These are phyloP conservation scores for Fusarium neocosmosporiellum DNA, from an alignment of 2,329 filamentous ascomycete species.

Conservation along the genomic window DNA sequence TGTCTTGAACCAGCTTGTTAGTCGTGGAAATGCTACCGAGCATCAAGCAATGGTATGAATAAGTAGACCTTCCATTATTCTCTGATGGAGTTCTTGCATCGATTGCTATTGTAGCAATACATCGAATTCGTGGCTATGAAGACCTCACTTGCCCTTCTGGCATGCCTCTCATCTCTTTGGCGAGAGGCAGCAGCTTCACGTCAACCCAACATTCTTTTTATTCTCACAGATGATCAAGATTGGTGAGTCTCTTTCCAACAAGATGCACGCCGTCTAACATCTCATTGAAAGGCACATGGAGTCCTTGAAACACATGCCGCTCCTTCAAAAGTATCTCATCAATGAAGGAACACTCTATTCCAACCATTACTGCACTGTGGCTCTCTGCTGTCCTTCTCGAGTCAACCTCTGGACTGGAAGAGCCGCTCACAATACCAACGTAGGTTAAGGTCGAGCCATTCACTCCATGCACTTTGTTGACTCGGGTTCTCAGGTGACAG, in stretches of 20 bases:
- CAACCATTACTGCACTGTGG: not conserved
- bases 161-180: not conserved
- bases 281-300: not conserved
- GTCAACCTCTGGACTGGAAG: not conserved
- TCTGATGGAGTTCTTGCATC: not conserved
- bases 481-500: not conserved
- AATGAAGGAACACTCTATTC: not conserved
- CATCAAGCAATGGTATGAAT: not conserved
- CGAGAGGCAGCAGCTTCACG: not conserved
- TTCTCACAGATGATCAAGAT: not conserved
- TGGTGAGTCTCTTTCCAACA: not conserved
- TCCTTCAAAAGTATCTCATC: not conserved
- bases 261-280: not conserved
- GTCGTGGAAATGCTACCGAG: not conserved
- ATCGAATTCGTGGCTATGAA: not conserved
- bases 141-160: not conserved
- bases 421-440: not conserved
- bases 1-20: not conserved
- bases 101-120: not conserved
- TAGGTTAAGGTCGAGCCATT: rapidly evolving
- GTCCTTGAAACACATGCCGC: not conserved
- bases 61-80: not conserved
- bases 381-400: not conserved
- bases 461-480: not conserved
- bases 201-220: not conserved